Conservation (phyloP, 2,329 filamentous ascomycete genomes). For the Macrophomina pseudophaseolina region DNA sequence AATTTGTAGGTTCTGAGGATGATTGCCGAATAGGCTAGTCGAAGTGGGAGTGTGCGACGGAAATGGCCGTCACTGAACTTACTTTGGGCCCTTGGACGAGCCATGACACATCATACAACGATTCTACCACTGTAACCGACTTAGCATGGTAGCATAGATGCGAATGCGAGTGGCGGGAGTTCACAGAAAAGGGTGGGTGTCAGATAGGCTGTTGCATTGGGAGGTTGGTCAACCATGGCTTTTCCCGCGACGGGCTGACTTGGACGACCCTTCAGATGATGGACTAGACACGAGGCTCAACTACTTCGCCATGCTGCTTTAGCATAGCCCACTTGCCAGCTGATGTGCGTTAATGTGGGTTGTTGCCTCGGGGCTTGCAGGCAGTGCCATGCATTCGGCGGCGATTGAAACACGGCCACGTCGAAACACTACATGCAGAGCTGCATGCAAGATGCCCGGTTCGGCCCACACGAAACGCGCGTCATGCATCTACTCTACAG, state of each 20-base stretch:
- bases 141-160: background rate
- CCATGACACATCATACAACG: background rate
- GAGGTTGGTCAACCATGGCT: background rate
- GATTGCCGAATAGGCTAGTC: no score
- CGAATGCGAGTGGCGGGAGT: background rate
- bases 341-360: background rate
- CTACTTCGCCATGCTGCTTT: background rate
- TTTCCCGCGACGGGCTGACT: background rate
- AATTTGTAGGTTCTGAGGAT: no score
- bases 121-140: background rate
- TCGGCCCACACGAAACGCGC: background rate
- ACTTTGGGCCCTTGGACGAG: background rate
- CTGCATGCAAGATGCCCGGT: background rate
- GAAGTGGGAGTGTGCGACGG: no score
- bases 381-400: background rate
- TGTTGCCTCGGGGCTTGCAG: background rate
- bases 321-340: background rate
- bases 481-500: background rate
- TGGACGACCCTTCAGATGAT: no score
- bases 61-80: background rate
- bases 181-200: background rate
- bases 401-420: slow-evolving; percentile 18
- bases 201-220: background rate
- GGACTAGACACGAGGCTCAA: background rate
- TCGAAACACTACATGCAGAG: background rate